Conservation (phyloP, 2,329 filamentous ascomycete genomes). For the Sporothrix euskadiensis region DNA sequence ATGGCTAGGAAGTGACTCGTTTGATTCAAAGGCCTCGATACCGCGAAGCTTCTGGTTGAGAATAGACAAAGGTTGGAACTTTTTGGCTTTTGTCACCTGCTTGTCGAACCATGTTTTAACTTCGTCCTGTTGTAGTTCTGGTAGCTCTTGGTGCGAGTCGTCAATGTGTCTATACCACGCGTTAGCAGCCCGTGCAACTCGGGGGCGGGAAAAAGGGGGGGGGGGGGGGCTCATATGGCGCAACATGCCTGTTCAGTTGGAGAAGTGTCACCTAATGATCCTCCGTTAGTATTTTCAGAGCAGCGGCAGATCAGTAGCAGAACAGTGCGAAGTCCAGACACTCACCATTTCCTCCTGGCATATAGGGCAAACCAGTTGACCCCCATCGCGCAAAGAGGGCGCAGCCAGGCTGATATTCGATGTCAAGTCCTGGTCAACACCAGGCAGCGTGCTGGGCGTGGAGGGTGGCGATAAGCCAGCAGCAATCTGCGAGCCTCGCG, state of each 20-base stretch:
- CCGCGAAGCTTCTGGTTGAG: constrained; percentile 93
- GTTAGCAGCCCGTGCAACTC: neutral
- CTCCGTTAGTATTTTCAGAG: neutral
- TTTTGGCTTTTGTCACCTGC: constrained; percentile 89
- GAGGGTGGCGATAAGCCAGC: constrained; percentile 56
- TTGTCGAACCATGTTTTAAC: constrained; percentile 97
- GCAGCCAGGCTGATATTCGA: constrained; percentile 72
- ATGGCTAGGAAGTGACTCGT: constrained; percentile 60
- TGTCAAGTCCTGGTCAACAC: constrained; percentile 73
- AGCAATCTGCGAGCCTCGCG: constrained; percentile 66
- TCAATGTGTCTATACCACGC: constrained; percentile 62
- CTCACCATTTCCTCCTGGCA: constrained; percentile 95
- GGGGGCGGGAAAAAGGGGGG: too few relatives aligned
- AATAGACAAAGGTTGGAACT: constrained; percentile 85
- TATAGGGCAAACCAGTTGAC: constrained; percentile 87
- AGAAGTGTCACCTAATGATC: constrained; percentile 74
- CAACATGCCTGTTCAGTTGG: constrained; percentile 73
- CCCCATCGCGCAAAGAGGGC: constrained; percentile 57
- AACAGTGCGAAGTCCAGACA: neutral
- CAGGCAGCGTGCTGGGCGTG: constrained; percentile 64
- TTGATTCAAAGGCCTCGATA: constrained; percentile 90
- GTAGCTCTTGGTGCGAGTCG: constrained; percentile 85
- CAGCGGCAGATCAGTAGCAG: neutral
- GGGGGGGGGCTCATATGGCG: too few relatives aligned
- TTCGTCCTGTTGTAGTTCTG: constrained; percentile 86